Conservation (phyloP, 331 rosid genomes). For the Cucumis variabilis region DNA sequence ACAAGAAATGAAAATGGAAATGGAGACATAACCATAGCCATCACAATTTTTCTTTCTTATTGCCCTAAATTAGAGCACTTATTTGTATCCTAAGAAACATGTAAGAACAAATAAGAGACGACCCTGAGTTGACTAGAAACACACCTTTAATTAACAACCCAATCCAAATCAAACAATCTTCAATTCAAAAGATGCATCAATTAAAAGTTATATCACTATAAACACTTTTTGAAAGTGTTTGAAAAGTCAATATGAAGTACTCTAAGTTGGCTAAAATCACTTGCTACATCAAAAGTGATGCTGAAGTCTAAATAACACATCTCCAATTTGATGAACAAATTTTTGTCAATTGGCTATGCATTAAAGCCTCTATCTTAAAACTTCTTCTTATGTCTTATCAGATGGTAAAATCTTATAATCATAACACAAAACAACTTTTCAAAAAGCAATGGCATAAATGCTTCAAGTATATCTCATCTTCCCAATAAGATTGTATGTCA, state of each 20-base stretch:
- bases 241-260: neutral
- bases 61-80: neutral
- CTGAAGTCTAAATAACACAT: neutral
- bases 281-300: too few species aligned
- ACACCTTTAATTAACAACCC: too few species aligned
- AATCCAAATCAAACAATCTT: too few species aligned
- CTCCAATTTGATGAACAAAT: neutral
- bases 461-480: neutral
- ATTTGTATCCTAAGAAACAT: too few species aligned
- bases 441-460: conserved; percentile 17
- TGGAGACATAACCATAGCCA: too few species aligned
- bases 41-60: too few species aligned
- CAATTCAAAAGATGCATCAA: too few species aligned
- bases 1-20: too few species aligned
- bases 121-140: too few species aligned
- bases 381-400: neutral
- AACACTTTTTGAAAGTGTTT: neutral
- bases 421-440: neutral
- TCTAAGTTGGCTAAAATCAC: too few species aligned
- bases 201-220: too few species aligned
- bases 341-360: neutral
- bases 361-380: neutral
- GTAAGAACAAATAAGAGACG: too few species aligned
- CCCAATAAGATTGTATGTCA: conserved; percentile 15
- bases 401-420: neutral